phyloP scores from a whole-genome alignment of 2,329 filamentous ascomycete species.

The Metarhizium anisopliae region DNA sequence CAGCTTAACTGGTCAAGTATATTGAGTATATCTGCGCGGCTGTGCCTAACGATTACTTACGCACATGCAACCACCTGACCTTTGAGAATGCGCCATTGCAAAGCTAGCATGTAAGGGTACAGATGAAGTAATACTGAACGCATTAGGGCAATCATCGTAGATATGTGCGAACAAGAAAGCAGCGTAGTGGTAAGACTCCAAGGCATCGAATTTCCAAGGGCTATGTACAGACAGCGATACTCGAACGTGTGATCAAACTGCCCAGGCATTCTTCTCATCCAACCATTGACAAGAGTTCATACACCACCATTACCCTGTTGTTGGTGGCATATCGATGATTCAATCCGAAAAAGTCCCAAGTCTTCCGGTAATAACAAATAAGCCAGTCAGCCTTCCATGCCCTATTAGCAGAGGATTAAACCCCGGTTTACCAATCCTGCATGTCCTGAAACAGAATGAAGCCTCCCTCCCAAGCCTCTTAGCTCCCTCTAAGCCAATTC shows the following conservation, averaged over 20 bases:
- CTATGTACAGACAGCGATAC: neutral
- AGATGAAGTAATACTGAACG: no score
- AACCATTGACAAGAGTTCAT: neutral
- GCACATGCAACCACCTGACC: no score
- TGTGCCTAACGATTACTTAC: no score
- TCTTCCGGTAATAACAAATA: neutral
- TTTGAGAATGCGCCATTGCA: no score
- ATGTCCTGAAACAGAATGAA: neutral
- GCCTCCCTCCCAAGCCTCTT: neutral
- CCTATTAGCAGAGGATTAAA: neutral
- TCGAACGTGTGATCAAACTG: neutral
- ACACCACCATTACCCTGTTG: neutral
- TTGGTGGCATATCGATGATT: neutral
- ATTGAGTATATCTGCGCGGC: no score
- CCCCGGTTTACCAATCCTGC: neutral
- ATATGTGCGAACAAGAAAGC: neutral
- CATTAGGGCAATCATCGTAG: no score
- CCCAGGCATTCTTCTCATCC: neutral
- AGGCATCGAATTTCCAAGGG: neutral
- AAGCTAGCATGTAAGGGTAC: no score
- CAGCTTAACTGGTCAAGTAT: no score
- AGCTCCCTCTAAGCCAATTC: neutral
- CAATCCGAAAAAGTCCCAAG: neutral
- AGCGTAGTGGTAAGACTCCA: neutral
- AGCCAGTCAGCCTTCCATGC: neutral